Conservation (phyloP, 2,329 filamentous ascomycete genomes). For the Acrocalymma vagum region DNA sequence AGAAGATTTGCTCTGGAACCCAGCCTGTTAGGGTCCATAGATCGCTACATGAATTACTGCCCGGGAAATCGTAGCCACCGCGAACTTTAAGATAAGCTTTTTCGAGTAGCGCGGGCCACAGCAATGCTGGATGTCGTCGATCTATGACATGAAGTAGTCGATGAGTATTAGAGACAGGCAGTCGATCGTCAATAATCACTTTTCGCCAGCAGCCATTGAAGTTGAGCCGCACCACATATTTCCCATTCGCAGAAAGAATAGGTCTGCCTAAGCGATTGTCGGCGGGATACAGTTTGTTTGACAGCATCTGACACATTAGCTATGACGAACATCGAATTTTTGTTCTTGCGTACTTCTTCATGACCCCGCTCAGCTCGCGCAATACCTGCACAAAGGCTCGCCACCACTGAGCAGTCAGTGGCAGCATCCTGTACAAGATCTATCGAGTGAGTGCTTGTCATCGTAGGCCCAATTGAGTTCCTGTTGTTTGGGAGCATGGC, state of each 20-base stretch:
- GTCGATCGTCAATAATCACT: conserved; percentile 86
- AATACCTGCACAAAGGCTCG: conserved; percentile 86
- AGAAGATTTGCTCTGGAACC: conserved; percentile 94
- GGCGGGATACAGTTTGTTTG: conserved; percentile 78
- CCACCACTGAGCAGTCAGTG: conserved; percentile 96
- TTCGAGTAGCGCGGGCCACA: conserved; percentile 93
- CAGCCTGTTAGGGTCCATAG: conserved; percentile 92
- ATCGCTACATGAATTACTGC: conserved; percentile 96
- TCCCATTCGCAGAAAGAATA: conserved; percentile 77
- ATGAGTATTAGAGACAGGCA: conserved; percentile 78
- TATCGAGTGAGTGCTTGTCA: conserved; percentile 66
- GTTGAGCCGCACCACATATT: conserved; percentile 90
- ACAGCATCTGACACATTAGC: conserved; percentile 66
- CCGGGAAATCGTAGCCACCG: conserved; percentile 96
- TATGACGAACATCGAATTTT: background rate
- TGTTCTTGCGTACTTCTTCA: conserved; percentile 63
- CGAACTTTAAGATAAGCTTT: conserved; percentile 96
- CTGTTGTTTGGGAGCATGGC: conserved; percentile 43
- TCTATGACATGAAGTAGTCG: conserved; percentile 89
- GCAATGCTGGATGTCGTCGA: conserved; percentile 77
- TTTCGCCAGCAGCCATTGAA: conserved; percentile 94
- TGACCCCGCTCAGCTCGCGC: conserved; percentile 74
- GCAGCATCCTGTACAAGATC: conserved; percentile 96
- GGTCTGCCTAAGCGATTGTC: conserved; percentile 66
- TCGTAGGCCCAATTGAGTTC: conserved; percentile 55